Conservation (phyloP, 2,329 filamentous ascomycete species). For the Dothideomycetes sp. region DNA sequence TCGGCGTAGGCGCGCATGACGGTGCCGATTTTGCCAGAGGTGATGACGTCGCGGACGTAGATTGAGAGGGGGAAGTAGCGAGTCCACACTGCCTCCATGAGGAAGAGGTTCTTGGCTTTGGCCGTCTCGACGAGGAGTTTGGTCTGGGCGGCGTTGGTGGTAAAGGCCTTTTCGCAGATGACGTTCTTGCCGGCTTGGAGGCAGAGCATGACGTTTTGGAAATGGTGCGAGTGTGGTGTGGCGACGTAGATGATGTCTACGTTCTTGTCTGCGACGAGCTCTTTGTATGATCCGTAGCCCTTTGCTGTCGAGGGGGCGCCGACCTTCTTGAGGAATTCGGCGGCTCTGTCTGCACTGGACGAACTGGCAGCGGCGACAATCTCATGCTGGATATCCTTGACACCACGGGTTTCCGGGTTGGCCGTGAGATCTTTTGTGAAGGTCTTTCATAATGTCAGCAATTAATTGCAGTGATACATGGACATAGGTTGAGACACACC, state of each 20-base stretch:
- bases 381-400: slow-evolving; percentile 63
- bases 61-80: slow-evolving; percentile 77
- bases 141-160: slow-evolving; percentile 69
- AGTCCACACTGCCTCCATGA: slow-evolving; percentile 81
- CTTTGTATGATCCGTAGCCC: slow-evolving; percentile 70
- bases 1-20: slow-evolving; percentile 48
- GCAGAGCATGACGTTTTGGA: slow-evolving; percentile 79
- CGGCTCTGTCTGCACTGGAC: slow-evolving; percentile 56
- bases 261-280: slow-evolving; percentile 66
- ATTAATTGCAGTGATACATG: background rate
- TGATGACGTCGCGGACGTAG: slow-evolving; percentile 58
- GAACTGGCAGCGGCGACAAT: slow-evolving; percentile 75
- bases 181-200: slow-evolving; percentile 78
- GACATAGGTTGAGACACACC: background rate
- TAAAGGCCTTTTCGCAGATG: slow-evolving; percentile 84
- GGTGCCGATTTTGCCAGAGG: slow-evolving; percentile 41
- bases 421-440: slow-evolving; percentile 68
- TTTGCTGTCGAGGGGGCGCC: slow-evolving; percentile 57
- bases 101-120: slow-evolving; percentile 55
- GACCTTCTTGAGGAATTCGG: slow-evolving; percentile 60
- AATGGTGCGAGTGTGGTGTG: slow-evolving; percentile 86
- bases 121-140: slow-evolving; percentile 62
- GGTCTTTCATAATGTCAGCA: slow-evolving; percentile 14
- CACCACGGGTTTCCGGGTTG: slow-evolving; percentile 58
- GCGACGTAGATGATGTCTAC: slow-evolving; percentile 83